These are phyloP conservation scores for Fusarium multiceps DNA, from an alignment of 2,329 filamentous ascomycete species.

Conservation along the genomic window DNA sequence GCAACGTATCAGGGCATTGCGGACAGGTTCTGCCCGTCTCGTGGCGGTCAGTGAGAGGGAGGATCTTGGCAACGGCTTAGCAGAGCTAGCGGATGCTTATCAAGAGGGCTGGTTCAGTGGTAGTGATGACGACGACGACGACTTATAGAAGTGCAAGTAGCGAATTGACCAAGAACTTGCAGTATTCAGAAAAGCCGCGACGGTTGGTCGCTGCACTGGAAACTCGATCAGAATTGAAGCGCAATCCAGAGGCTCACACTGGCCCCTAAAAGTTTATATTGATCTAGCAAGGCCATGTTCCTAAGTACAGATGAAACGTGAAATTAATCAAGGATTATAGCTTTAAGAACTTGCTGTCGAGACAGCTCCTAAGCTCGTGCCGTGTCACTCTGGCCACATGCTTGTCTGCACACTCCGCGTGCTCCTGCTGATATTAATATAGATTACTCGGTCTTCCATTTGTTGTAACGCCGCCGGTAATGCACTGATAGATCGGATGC, in stretches of 20 bases:
- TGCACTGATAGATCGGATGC: conserved; percentile 22
- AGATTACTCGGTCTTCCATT: conserved; percentile 39
- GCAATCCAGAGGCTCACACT: conserved; percentile 15
- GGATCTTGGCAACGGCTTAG: conserved; percentile 80
- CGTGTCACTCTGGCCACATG: conserved; percentile 8
- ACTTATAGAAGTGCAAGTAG: conserved; percentile 45
- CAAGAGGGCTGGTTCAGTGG: conserved; percentile 88
- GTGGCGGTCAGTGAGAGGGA: conserved; percentile 84
- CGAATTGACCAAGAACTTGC: neutral
- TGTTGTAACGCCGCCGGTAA: conserved; percentile 27
- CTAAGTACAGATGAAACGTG: conserved; percentile 46
- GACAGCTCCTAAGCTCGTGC: conserved; percentile 5
- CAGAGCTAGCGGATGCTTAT: conserved; percentile 87
- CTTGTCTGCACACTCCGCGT: conserved; percentile 12
- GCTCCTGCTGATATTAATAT: conserved; percentile 38
- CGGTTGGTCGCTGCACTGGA: neutral
- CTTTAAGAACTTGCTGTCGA: conserved; percentile 1
- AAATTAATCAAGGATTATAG: conserved; percentile 22
- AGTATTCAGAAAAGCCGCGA: neutral
- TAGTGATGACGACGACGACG: conserved; percentile 76
- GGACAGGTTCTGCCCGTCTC: conserved; percentile 70
- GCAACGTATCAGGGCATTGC: conserved; percentile 72
- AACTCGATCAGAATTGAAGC: neutral
- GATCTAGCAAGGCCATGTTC: conserved; percentile 46
- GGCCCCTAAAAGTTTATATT: conserved; percentile 45